phyloP scores from a whole-genome alignment of 1,139 yeast genomes.

The Nadsonia starkeyi-henricii region DNA sequence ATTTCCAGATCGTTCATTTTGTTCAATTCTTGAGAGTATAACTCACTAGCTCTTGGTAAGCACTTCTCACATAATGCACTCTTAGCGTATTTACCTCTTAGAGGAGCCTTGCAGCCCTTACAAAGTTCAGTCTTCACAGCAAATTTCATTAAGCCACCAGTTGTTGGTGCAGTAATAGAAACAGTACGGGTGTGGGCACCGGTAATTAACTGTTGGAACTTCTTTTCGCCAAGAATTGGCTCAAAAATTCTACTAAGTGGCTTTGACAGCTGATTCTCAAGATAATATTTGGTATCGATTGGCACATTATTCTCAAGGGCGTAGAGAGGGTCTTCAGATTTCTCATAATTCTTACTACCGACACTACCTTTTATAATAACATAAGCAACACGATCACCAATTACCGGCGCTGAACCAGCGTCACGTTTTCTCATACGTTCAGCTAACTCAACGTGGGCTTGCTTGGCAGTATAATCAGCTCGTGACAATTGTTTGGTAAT shows the following conservation, averaged over 20 bases:
- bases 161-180: conserved; percentile 47
- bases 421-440: conserved; percentile 95
- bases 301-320: conserved; percentile 87
- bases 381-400: conserved; percentile 97
- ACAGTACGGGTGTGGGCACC: conserved; percentile 80
- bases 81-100: conserved; percentile 43
- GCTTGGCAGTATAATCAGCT: conserved; percentile 87
- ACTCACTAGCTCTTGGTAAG: conserved; percentile 53
- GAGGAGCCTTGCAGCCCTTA: conserved; percentile 74
- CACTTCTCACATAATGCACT: conserved; percentile 82
- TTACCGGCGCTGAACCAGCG: conserved; percentile 90
- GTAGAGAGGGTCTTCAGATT: conserved; percentile 91
- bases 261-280: conserved; percentile 84
- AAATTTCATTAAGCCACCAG: conserved; percentile 80
- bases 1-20: conserved; percentile 70
- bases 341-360: conserved; percentile 81
- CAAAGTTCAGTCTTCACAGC: conserved; percentile 84
- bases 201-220: conserved; percentile 55
- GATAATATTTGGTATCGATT: conserved; percentile 85
- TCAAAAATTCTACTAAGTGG: conserved; percentile 90
- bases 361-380: conserved; percentile 75
- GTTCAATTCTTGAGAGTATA: conserved; percentile 67
- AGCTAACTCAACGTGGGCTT: conserved; percentile 93
- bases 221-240: conserved; percentile 81
- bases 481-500: conserved; percentile 86